phyloP scores from a whole-genome alignment of 2,329 filamentous ascomycete genomes.

The Scedosporium aurantiacum region DNA sequence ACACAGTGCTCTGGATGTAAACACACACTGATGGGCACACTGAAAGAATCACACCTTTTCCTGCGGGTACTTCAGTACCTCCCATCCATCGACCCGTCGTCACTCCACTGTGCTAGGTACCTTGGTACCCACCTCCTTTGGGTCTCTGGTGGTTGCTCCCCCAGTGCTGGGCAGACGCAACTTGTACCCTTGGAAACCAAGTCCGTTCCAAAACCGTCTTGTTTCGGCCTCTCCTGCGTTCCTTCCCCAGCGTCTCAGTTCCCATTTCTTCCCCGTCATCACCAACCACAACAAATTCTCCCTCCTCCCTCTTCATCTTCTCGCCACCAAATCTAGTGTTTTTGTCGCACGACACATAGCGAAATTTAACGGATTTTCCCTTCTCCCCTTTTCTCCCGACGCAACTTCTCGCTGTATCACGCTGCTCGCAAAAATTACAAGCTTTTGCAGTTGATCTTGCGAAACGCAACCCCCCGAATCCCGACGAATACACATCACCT shows the following conservation, averaged over 20 bases:
- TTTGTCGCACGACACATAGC: neutral
- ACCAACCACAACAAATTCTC: neutral
- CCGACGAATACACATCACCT: neutral
- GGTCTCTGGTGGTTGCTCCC: neutral
- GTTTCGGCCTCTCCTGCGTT: slow-evolving; percentile 5
- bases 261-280: neutral
- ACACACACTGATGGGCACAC: neutral
- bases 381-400: neutral
- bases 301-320: neutral
- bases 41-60: neutral
- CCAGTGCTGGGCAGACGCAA: neutral
- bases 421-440: neutral
- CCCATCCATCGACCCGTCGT: neutral
- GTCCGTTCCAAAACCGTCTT: slow-evolving; percentile 1
- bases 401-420: neutral
- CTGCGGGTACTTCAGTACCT: too few relatives aligned
- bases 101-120: neutral
- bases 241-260: neutral
- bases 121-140: neutral
- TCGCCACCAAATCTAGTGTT: slow-evolving; percentile 1
- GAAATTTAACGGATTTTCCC: neutral
- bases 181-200: neutral
- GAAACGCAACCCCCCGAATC: neutral
- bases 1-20: neutral
- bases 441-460: neutral